These are phyloP conservation scores for Lipomyces orientalis DNA, from an alignment of 805 yeast genomes.

Conservation along the genomic window DNA sequence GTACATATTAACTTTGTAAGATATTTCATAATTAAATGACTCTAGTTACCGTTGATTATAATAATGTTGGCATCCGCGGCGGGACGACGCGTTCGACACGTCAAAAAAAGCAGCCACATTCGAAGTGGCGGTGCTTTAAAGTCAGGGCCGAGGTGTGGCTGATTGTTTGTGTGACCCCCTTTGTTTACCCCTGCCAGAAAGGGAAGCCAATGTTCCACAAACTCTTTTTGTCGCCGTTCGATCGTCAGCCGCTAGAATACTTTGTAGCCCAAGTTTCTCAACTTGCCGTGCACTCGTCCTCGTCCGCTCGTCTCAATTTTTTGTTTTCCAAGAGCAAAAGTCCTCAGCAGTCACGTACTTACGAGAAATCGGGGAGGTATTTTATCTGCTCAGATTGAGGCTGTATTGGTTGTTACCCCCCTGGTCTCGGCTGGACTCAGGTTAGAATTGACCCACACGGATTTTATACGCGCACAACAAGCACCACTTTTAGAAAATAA, in stretches of 20 bases:
- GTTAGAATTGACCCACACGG: background rate
- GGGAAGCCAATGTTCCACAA: background rate
- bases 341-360: background rate
- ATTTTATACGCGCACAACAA: background rate
- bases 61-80: background rate
- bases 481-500: background rate
- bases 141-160: background rate
- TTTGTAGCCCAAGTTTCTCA: background rate
- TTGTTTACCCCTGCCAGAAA: background rate
- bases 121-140: background rate
- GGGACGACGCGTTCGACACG: background rate
- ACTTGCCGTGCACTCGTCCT: background rate
- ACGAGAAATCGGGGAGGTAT: background rate
- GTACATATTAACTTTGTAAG: slow-evolving; percentile 2
- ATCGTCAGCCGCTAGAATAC: background rate
- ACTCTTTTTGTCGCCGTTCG: background rate
- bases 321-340: too few species aligned
- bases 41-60: background rate
- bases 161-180: background rate
- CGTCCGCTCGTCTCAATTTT: background rate
- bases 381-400: background rate
- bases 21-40: background rate
- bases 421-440: background rate
- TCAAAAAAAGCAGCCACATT: background rate
- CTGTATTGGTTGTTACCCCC: background rate